Evolutionary conservation across 176 grass and related monocot genomes (phyloP), one percentile per base, ranked within the genome.

Genomic region (Puya raimondii): DNA sequence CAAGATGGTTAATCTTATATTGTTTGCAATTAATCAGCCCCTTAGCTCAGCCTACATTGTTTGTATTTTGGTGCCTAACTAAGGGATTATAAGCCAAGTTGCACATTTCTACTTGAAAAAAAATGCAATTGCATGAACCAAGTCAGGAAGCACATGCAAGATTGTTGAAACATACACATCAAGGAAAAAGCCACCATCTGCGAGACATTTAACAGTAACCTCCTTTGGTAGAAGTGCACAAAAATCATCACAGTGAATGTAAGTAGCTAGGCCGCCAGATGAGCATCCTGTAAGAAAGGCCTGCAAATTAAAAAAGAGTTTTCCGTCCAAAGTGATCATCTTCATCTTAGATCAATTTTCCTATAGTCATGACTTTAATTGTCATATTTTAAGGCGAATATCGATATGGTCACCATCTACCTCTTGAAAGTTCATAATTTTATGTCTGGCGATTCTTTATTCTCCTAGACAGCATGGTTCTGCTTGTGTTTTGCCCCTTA

Each of bases 101-200:
- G 8, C 20, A 10, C 7, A 61, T 61, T 4, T 18, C 16, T n/a
- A 15, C 9, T 21, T 61, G 56, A 18, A 61, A 9, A 9, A 7
- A 61, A 18, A 18, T 18, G 21, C 56, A 16, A 18, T 5, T 22
- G 17, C 10, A 59, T 14, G 47, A 73, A 71, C 18, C 23, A 18
- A 71, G 59, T 72, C 33, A 22, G 50, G 1, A 51, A 64, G 33
- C 25, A 47, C 11, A 65, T 16, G 47, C 15, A 64, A 21, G 17
- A 9, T 18, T 51, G 47, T 25, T 48, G 64, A 50, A 77, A 69
- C 53, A 77, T 75, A 90, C 87, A 70, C 72, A 50, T 87, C 81
- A 73, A 94, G 86, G n/a, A 94, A 94, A 22, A 90, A 94, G 51
- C 86, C 90, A 84, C 77, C 86, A 84, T 94, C 90, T 1, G 83